A percentile compares a stretch with the other conserved stretches of the same genome.
phyloP scores from a whole-genome alignment of 352 stramenopile genomes.

The Phytophthora syringae region DNA sequence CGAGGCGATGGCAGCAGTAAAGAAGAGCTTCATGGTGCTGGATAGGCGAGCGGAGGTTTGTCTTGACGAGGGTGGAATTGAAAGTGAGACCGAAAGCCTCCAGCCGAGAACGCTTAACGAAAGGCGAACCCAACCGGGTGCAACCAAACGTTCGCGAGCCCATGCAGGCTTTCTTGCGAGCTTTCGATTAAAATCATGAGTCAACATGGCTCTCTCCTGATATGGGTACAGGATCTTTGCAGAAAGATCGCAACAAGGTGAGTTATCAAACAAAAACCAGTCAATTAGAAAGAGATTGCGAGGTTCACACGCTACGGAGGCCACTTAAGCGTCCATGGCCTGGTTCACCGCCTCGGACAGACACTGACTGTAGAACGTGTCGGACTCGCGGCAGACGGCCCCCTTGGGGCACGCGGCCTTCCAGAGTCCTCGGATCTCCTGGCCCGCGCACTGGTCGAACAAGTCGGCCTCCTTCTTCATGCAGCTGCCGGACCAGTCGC shows the following conservation, averaged over 20 bases:
- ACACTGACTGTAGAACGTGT: constrained; percentile 44
- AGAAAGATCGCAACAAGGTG: neutral
- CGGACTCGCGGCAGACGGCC: constrained; percentile 25
- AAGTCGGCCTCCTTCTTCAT: constrained; percentile 37
- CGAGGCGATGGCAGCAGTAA: neutral
- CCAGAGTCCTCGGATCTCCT: constrained; percentile 33
- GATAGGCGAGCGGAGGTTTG: neutral
- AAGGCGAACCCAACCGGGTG: too few relatives aligned
- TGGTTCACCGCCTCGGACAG: constrained; percentile 24
- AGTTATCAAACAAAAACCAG: too few relatives aligned
- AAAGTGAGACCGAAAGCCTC: constrained; percentile 8
- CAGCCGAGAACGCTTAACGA: neutral
- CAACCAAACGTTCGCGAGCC: too few relatives aligned
- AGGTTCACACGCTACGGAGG: constrained; percentile 1
- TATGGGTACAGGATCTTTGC: neutral
- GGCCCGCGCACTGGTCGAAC: constrained; percentile 35
- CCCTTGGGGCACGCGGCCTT: constrained; percentile 38
- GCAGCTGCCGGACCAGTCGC: constrained; percentile 33
- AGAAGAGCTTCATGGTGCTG: constrained; percentile 3
- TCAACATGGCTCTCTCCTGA: too few relatives aligned
- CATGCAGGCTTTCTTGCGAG: too few relatives aligned
- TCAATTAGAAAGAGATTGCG: constrained; percentile 12
- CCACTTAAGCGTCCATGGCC: constrained; percentile 27
- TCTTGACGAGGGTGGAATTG: constrained; percentile 7
- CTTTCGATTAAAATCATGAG: too few relatives aligned